Evolutionary conservation across 2,329 filamentous ascomycete species (phyloP).

Genomic region (Cadophora luteo-olivacea): DNA sequence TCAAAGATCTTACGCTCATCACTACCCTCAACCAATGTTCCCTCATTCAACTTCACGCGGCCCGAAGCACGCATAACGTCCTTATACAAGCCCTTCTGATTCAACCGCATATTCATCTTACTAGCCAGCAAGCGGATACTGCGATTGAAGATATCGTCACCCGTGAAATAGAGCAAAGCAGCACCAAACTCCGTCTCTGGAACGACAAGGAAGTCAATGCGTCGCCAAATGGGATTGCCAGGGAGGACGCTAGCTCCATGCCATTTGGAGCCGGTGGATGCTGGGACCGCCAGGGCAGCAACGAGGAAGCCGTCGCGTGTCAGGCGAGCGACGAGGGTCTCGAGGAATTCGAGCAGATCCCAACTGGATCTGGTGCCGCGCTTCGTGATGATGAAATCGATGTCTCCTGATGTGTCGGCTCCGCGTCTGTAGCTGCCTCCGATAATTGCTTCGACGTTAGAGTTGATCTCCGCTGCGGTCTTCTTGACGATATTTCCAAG

Average conservation of each 20-base stretch:
- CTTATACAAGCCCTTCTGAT: conserved; percentile 80
- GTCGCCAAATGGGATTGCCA: conserved; percentile 67
- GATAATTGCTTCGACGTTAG: conserved; percentile 71
- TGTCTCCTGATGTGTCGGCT: conserved; percentile 75
- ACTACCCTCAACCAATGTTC: conserved; percentile 73
- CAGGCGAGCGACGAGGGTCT: conserved; percentile 67
- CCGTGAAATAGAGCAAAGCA: conserved; percentile 92
- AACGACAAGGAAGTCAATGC: conserved; percentile 85
- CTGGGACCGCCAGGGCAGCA: conserved; percentile 66
- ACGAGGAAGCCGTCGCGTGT: conserved; percentile 70
- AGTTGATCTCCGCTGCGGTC: conserved; percentile 66
- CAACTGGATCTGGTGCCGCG: conserved; percentile 57
- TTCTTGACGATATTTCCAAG: conserved; percentile 70
- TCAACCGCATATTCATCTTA: conserved; percentile 83
- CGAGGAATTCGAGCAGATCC: conserved; percentile 67
- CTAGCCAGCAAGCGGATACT: conserved; percentile 81
- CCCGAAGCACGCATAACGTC: conserved; percentile 68
- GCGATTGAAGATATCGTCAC: conserved; percentile 93
- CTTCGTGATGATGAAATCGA: conserved; percentile 85
- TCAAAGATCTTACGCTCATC: conserved; percentile 84
- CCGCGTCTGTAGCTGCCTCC: conserved; percentile 88
- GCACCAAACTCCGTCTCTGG: conserved; percentile 81
- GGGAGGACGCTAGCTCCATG: conserved; percentile 83
- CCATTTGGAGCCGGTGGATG: conserved; percentile 71
- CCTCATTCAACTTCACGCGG: conserved; percentile 68